phyloP scores from a whole-genome alignment of 2,329 filamentous ascomycete genomes.

The Arthrocladium fulminans region DNA sequence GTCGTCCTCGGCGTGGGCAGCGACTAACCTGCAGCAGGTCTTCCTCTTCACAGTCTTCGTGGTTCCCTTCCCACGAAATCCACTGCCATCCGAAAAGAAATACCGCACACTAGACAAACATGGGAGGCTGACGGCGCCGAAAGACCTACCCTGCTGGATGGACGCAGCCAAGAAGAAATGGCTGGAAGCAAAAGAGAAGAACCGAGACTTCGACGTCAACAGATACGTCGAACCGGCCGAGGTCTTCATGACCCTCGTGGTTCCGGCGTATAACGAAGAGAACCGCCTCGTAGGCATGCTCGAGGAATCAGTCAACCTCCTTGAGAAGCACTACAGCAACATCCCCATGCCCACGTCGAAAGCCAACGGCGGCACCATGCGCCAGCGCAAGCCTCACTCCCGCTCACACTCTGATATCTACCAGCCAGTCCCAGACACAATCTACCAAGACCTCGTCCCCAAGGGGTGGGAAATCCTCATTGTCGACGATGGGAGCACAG shows the following conservation, averaged over 20 bases:
- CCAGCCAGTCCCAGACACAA: background rate
- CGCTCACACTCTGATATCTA: background rate
- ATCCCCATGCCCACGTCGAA: slow-evolving; percentile 54
- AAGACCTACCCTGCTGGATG: slow-evolving; percentile 74
- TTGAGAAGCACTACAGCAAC: slow-evolving; percentile 67
- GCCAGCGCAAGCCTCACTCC: slow-evolving; percentile 19
- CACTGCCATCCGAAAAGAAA: slow-evolving; percentile 69
- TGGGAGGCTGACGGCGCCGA: slow-evolving; percentile 46
- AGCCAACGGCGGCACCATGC: slow-evolving; percentile 22
- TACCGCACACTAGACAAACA: slow-evolving; percentile 67
- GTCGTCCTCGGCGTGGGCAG: background rate
- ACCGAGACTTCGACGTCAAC: slow-evolving; percentile 27
- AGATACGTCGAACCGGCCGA: slow-evolving; percentile 61
- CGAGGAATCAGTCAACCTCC: slow-evolving; percentile 79
- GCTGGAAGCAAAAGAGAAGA: slow-evolving; percentile 38
- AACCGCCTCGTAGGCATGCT: slow-evolving; percentile 73
- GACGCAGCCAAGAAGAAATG: slow-evolving; percentile 58
- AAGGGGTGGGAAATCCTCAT: slow-evolving; percentile 85
- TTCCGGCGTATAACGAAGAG: slow-evolving; percentile 94
- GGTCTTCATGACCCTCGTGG: slow-evolving; percentile 81
- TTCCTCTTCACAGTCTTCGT: slow-evolving; percentile 63
- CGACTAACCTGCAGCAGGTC: slow-evolving; percentile 36
- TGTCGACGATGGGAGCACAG: slow-evolving; percentile 80
- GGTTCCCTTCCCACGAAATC: slow-evolving; percentile 69
- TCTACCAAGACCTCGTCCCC: slow-evolving; percentile 17